A percentile compares a stretch with the other conserved stretches of the same genome.
Evolutionary conservation across 371 early-diverging fungal species (phyloP).

Genomic region (Lichtheimia corymbifera): DNA sequence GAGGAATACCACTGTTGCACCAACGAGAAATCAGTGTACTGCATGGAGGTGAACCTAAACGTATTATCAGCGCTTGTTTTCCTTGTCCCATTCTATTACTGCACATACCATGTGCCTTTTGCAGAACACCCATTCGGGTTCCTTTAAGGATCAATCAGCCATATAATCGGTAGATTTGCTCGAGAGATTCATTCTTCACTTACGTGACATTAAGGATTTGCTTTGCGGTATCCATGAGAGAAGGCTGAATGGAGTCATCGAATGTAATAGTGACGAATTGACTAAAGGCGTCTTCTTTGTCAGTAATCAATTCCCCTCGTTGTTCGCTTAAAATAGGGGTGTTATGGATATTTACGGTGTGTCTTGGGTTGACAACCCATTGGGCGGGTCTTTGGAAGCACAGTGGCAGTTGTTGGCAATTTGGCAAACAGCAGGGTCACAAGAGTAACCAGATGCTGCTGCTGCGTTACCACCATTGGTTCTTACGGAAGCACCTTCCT

Average conservation of each 20-base stretch:
- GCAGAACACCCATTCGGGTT: constrained; percentile 70
- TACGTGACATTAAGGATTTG: constrained; percentile 45
- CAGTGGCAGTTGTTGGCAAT: constrained; percentile 64
- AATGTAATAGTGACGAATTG: constrained; percentile 68
- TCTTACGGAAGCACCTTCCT: constrained; percentile 35
- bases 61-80: too few species aligned
- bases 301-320: too few species aligned
- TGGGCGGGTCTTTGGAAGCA: constrained; percentile 63
- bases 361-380: constrained; percentile 49
- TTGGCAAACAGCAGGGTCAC: constrained; percentile 62
- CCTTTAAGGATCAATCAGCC: constrained; percentile 21
- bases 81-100: too few species aligned
- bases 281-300: neutral
- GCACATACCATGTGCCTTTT: constrained; percentile 47
- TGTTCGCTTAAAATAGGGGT: too few species aligned
- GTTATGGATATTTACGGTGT: constrained; percentile 52
- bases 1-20: constrained; percentile 71
- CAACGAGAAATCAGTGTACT: constrained; percentile 65
- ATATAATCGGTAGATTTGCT: neutral
- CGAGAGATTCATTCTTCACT: constrained; percentile 2
- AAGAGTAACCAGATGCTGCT: constrained; percentile 26
- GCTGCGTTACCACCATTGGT: neutral
- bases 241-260: constrained; percentile 67
- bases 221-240: constrained; percentile 28
- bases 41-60: constrained; percentile 57